Percentiles rank a stretch among this genome's conserved stretches.
phyloP scores from a whole-genome alignment of 352 stramenopile genomes.

The Plasmopara muralis region DNA sequence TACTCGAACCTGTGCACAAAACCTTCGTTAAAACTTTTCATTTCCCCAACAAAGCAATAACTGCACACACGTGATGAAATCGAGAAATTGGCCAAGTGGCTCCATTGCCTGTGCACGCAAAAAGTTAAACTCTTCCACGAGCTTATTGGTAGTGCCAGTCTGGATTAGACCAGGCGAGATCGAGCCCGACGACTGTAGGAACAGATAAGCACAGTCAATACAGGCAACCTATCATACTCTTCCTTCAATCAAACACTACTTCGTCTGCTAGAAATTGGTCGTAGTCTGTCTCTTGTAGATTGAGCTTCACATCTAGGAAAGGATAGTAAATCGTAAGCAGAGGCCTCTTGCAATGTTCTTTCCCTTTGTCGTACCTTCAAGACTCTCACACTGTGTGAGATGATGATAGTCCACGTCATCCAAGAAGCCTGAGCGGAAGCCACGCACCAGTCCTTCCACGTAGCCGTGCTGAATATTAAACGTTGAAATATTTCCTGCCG shows the following conservation, averaged over 20 bases:
- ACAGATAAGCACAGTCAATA: background rate
- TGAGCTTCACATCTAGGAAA: conserved; percentile 84
- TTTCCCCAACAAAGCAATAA: background rate
- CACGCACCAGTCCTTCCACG: conserved; percentile 94
- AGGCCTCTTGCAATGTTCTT: background rate
- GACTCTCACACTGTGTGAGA: conserved; percentile 84
- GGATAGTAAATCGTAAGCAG: background rate
- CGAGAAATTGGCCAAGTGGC: conserved; percentile 94
- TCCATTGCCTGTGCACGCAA: conserved; percentile 94
- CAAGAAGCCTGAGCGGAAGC: conserved; percentile 89
- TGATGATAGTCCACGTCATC: conserved; percentile 88
- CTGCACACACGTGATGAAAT: conserved; percentile 94
- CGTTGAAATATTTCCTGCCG: conserved; percentile 87
- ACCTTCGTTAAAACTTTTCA: background rate
- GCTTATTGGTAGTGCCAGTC: conserved; percentile 82
- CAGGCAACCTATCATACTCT: background rate
- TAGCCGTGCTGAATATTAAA: conserved; percentile 99
- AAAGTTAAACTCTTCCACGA: conserved; percentile 95
- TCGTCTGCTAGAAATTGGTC: conserved; percentile 94
- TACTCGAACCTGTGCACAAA: conserved; percentile 88
- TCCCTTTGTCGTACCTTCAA: conserved; percentile 55
- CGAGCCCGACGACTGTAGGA: conserved; percentile 58
- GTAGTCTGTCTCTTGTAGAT: conserved; percentile 99
- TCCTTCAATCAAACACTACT: conserved; percentile 22
- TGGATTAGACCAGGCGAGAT: conserved; percentile 81